These are phyloP conservation scores for Fusarium tjaetaba DNA, from an alignment of 2,329 filamentous ascomycete species.

Conservation along the genomic window DNA sequence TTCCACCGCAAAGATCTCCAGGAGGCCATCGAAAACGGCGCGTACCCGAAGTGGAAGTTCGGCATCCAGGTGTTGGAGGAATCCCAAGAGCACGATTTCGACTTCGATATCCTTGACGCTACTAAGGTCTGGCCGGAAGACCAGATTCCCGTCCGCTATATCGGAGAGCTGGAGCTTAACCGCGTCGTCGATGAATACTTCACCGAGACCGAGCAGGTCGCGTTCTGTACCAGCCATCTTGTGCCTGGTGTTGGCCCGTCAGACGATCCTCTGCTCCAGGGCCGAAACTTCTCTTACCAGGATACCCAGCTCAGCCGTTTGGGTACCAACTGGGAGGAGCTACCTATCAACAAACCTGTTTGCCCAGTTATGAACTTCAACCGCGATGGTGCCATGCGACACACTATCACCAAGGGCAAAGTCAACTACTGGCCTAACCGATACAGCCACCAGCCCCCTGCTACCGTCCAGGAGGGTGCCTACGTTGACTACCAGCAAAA, in stretches of 20 bases:
- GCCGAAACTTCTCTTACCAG: slow-evolving; percentile 74
- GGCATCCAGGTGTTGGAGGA: slow-evolving; percentile 83
- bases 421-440: slow-evolving; percentile 74
- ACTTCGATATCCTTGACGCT: slow-evolving; percentile 86
- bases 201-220: slow-evolving; percentile 82
- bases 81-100: slow-evolving; percentile 77
- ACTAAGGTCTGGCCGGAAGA: slow-evolving; percentile 91
- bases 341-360: slow-evolving; percentile 80
- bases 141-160: slow-evolving; percentile 76
- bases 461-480: slow-evolving; percentile 68
- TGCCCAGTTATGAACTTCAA: slow-evolving; percentile 81
- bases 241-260: slow-evolving; percentile 82
- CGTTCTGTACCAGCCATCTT: slow-evolving; percentile 83
- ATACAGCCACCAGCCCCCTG: slow-evolving; percentile 72
- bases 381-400: slow-evolving; percentile 77
- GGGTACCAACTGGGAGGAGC: slow-evolving; percentile 78
- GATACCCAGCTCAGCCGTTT: slow-evolving; percentile 77
- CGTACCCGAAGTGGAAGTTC: slow-evolving; percentile 82
- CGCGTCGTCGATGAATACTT: slow-evolving; percentile 85
- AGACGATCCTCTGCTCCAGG: slow-evolving; percentile 78
- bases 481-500: slow-evolving; percentile 74
- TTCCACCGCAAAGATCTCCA: slow-evolving; percentile 83
- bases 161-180: slow-evolving; percentile 83
- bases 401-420: slow-evolving; percentile 74
- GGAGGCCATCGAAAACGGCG: slow-evolving; percentile 77